Base-by-base conservation (phyloP, 192 early-diverging fungal species). In the Backusella westeae region DNA sequence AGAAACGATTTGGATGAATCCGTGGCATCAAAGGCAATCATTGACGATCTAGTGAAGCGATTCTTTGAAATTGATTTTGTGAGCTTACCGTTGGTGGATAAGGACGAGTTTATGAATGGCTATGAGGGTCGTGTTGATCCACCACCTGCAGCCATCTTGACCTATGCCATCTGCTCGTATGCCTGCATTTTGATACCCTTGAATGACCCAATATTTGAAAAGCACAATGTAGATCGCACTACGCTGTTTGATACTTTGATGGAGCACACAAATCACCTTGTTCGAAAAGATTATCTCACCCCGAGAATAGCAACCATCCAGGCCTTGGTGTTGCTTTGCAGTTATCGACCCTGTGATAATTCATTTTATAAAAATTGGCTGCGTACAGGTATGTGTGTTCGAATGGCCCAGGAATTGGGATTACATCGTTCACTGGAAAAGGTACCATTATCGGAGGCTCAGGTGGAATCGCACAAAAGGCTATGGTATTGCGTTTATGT, bases 381-480 rank as follows among this genome's bases (percentile, higher is more conserved):
- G 34, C 53, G 36, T 14, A 46, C 75, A 26, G 79, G 79, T 26
- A 81, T 81, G 91, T 92, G 91, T 26, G 90, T 89, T 29, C 78
- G 91, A 41, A 91, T 93, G 84, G 93, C 93, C 6, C 92, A 93
- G 78, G 93, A 94, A 74, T 65, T 94, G 63, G 93, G 92, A 17
- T 84, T 94, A 67, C 92, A 94, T 72, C 87, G 93, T 35, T 89
- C 89, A 77, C 77, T 85, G 8, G 44, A 81, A 1, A 79, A 78
- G n/a, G 84, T 85, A 77, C 79, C 80, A 46, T 23, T 86, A 19
- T 72, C 82, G 21, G 77, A 74, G 7, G 49, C 78, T 9, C 87
- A 92, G 59, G 74, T 82, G 1, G 90, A 93, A 77, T 74, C 87
- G 29, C 77, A 92, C 17, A 88, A 86, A 59, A 83, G 91, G 19